Evolutionary conservation across 2,329 filamentous ascomycete species (phyloP), one percentile per base, ranked within the genome.

Genomic region (Aspergillus sp.): DNA sequence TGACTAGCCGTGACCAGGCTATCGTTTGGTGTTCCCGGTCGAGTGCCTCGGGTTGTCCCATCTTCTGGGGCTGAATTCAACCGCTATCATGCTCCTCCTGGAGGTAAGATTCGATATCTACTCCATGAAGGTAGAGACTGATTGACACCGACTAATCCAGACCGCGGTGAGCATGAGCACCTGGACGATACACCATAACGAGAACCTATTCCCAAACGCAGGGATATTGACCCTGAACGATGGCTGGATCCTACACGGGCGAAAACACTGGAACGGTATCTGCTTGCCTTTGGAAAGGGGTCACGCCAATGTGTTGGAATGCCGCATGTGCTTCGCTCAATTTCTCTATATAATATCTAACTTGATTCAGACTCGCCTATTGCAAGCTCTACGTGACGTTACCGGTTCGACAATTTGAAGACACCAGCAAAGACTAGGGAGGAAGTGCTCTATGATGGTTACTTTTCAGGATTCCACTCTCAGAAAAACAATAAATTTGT

Each of bases 201-300:
- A 67, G 15, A 54, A 63, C 4, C 53, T 72, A 33, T 78, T 75
- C 55, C 69, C 70, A 2, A 48, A 73, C 6, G 64, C 76, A 0
- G 59, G 62, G 9, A 65, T 50, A 14, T 78, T 57, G 64, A 70
- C 19, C 76, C 75, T 0, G 61, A 65, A 14, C 69, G 76, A 17
- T 78, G 76, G 75, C 48, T 65, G 5, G 57, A 67, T 33, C 56
- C 62, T 64, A 44, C 27, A 5, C 23, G 25, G 31, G 41, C 40
- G 19, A 64, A 55, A 44, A 19, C 52, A 59, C 17, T 61, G 3
- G 63, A 77, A 19, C 70, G 66, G 49, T 71, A 73, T 46, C 68
- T 77, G 41, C 69, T 77, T 12, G 63, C 74, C 0, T 77, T 76
- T 57, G 70, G 73, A 17, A 71, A 72, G 27, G 73, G 73, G 2